Evolutionary conservation across 2,329 filamentous ascomycete genomes (phyloP).

Genomic region (Pyrenochaeta sp.): DNA sequence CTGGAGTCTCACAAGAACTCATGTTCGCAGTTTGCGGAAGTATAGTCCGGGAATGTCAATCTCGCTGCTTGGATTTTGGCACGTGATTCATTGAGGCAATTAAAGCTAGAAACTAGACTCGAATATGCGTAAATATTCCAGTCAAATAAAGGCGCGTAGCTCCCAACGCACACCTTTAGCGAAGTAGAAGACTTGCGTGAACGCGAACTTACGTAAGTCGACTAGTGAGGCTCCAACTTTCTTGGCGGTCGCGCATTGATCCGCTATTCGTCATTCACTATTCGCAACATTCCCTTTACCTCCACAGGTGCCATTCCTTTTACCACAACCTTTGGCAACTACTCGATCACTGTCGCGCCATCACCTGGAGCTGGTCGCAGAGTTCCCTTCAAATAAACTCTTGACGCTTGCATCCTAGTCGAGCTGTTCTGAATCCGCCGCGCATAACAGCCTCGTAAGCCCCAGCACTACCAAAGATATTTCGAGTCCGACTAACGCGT

Average conservation of each 20-base stretch:
- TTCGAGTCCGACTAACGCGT: constrained; percentile 13
- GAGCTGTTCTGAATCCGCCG: constrained; percentile 6
- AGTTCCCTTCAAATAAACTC: not conserved
- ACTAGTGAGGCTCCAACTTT: constrained; percentile 24
- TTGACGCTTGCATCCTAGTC: constrained; percentile 2
- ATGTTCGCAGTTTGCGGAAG: too few relatives aligned
- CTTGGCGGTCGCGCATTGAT: constrained; percentile 23
- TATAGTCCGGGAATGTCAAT: too few relatives aligned
- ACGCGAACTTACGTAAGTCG: not conserved
- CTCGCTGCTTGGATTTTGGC: too few relatives aligned
- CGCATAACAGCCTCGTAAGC: constrained; percentile 24
- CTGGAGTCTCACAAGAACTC: too few relatives aligned
- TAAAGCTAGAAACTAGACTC: too few relatives aligned
- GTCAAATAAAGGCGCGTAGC: too few relatives aligned
- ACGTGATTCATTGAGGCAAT: too few relatives aligned
- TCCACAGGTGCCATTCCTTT: constrained; percentile 18
- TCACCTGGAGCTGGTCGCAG: constrained; percentile 1
- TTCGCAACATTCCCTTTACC: constrained; percentile 24
- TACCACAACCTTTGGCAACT: constrained; percentile 5
- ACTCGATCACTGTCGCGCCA: constrained; percentile 17
- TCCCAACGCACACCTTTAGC: too few relatives aligned
- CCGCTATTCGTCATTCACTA: constrained; percentile 26
- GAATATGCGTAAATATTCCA: too few relatives aligned
- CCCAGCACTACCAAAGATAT: constrained; percentile 7
- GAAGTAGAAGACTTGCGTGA: too few relatives aligned